Conservation (phyloP, 352 stramenopile species). For the Phytophthora crassamura region DNA sequence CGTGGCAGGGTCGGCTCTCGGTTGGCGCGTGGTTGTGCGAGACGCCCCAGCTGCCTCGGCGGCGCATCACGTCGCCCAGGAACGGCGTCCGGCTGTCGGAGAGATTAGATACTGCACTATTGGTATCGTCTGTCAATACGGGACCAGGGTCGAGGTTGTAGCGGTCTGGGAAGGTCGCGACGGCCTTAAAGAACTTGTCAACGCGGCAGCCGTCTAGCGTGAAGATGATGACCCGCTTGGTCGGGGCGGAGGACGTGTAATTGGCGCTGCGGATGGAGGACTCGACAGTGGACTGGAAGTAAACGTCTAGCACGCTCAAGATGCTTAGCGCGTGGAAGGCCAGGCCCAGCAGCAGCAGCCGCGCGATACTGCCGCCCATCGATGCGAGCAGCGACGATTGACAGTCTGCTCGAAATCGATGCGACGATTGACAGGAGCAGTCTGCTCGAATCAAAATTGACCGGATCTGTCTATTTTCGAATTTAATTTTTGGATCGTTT, state of each 20-base stretch:
- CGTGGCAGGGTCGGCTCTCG: conserved; percentile 81
- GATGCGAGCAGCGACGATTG: neutral
- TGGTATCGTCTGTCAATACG: neutral
- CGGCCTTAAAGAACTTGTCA: conserved; percentile 81
- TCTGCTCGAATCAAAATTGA: too few species aligned
- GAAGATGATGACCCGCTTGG: conserved; percentile 78
- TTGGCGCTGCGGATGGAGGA: conserved; percentile 54
- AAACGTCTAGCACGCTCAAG: conserved; percentile 88
- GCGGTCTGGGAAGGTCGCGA: conserved; percentile 30
- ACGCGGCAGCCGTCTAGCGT: conserved; percentile 83
- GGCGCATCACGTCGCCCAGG: conserved; percentile 67
- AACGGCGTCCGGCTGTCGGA: conserved; percentile 58
- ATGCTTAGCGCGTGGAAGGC: conserved; percentile 84
- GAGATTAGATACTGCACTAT: neutral
- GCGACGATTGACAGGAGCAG: too few species aligned
- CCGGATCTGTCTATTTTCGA: too few species aligned
- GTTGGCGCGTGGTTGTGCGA: conserved; percentile 88
- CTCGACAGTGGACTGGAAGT: conserved; percentile 86
- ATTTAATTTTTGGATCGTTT: neutral
- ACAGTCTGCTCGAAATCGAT: too few species aligned
- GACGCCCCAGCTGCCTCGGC: conserved; percentile 76
- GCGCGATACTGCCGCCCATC: conserved; percentile 21
- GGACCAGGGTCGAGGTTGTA: conserved; percentile 21
- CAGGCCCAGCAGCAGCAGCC: conserved; percentile 72
- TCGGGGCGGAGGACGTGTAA: conserved; percentile 47